Percentiles rank a stretch among this genome's conserved stretches.
phyloP scores from a whole-genome alignment of 2,329 filamentous ascomycete genomes.

The Sporothrix phasma region DNA sequence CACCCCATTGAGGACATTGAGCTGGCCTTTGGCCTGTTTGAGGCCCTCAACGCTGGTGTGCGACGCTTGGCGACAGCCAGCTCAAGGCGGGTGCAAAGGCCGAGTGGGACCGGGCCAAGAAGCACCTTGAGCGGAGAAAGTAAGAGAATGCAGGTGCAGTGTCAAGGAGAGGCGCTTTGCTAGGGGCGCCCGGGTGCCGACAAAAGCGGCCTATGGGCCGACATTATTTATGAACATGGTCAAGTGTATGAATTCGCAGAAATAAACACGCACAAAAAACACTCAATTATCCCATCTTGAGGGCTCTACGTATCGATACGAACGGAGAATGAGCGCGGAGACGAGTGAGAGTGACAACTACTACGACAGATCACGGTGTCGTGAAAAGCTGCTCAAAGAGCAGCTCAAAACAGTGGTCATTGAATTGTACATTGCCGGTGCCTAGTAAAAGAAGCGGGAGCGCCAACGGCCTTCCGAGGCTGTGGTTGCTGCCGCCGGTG shows the following conservation, averaged over 20 bases:
- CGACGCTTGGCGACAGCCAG: constrained; percentile 39
- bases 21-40: constrained; percentile 47
- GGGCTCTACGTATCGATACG: no score
- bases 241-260: no score
- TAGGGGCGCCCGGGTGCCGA: neutral
- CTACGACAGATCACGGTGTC: no score
- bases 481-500: neutral
- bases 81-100: constrained; percentile 37
- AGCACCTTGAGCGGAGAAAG: constrained; percentile 35
- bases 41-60: constrained; percentile 48
- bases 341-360: no score
- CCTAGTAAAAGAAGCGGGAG: neutral
- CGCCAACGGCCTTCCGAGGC: neutral
- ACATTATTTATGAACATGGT: no score
- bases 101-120: constrained; percentile 45
- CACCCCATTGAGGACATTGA: constrained; percentile 51
- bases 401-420: no score
- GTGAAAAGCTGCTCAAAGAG: no score
- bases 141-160: neutral
- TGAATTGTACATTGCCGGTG: no score
- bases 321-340: no score
- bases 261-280: no score
- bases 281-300: no score
- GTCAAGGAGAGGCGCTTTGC: neutral
- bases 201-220: no score